Evolutionary conservation across 352 stramenopile species (phyloP), one percentile per base, ranked within the genome.

Genomic region (Aphanomyces euteiches): DNA sequence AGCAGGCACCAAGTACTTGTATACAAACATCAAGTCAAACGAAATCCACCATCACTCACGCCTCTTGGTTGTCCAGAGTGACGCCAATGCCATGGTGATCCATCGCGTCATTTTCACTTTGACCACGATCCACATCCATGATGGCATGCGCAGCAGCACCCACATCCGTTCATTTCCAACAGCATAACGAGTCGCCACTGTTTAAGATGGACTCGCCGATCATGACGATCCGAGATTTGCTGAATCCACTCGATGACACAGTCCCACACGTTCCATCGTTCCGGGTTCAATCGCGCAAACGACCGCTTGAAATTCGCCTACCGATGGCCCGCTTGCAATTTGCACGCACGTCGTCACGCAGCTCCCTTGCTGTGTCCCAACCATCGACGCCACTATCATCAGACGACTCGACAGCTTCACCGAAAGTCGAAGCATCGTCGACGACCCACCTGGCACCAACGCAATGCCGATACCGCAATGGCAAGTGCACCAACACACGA

Each of bases 401-500:
- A n/a, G 43, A 50, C 43, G 43, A 50, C 17, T 50, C 43, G 10
- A 36, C 50, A 58, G 50, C 36, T 7, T 36, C 50, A 19, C 8
- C 50, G 1, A 58, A 58, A 8, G 36, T n/a, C 10, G 10, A 50
- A 50, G 17, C 43, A n/a, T n/a, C 17, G 10, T 2, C 43, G 10
- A n/a, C 17, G n/a, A n/a, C n/a, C n/a, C n/a, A n/a, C 43, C 10
- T 58, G 7, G 50, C 50, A 12, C 50, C 50, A 2, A 17, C 19
- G 7, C 50, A 69, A 41, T 69, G 61, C 48, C 34, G 61, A 12
- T 69, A 69, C 48, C 61, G 61, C 65, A 64, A 36, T 12, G 50
- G 57, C 56, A 67, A 73, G 40, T 73, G 67, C 56, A 73, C 17
- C 54, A 38, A 73, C 40, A 43, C 67, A 37, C 60, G 47, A 5